Conservation (phyloP, 805 yeast species). For the Jamesozyma hellenica region DNA sequence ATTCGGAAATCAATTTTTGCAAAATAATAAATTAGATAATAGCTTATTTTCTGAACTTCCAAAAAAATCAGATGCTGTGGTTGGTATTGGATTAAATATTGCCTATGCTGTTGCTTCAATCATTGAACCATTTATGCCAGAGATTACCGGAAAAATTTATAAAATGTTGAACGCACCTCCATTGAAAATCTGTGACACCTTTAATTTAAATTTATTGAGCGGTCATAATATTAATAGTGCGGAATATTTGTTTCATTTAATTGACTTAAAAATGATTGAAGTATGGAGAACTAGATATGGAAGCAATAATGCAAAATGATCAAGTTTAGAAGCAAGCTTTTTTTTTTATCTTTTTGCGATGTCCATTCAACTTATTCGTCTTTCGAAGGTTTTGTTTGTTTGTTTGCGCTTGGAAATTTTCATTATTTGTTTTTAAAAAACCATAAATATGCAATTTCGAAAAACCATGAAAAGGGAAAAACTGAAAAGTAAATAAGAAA, state of each 20-base stretch:
- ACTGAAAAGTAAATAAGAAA: too few relatives aligned
- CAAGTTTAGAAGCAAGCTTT: neutral
- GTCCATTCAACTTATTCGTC: neutral
- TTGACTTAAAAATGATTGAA: conserved; percentile 77
- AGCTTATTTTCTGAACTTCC: conserved; percentile 66
- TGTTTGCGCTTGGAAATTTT: too few relatives aligned
- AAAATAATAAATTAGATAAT: conserved; percentile 91
- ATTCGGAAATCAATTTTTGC: conserved; percentile 91
- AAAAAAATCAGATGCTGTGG: conserved; percentile 78
- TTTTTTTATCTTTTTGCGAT: neutral
- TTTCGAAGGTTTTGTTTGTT: too few relatives aligned
- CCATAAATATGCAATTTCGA: too few relatives aligned
- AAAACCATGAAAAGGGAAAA: too few relatives aligned
- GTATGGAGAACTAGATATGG: conserved; percentile 82
- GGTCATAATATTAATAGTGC: conserved; percentile 89
- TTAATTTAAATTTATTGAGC: conserved; percentile 52
- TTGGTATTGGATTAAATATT: conserved; percentile 81
- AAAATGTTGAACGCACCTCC: conserved; percentile 75
- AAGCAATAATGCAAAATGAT: conserved; percentile 37
- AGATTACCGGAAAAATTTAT: conserved; percentile 55
- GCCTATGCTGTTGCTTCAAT: conserved; percentile 74
- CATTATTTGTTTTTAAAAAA: too few relatives aligned
- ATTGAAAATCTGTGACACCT: conserved; percentile 63
- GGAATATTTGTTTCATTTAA: conserved; percentile 80
- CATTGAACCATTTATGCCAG: conserved; percentile 84